A percentile compares a stretch with the other conserved stretches of the same genome.
These are phyloP conservation scores for Vaccinium vitisidaea DNA, from an alignment of 148 eudicot species.

Conservation along the genomic window DNA sequence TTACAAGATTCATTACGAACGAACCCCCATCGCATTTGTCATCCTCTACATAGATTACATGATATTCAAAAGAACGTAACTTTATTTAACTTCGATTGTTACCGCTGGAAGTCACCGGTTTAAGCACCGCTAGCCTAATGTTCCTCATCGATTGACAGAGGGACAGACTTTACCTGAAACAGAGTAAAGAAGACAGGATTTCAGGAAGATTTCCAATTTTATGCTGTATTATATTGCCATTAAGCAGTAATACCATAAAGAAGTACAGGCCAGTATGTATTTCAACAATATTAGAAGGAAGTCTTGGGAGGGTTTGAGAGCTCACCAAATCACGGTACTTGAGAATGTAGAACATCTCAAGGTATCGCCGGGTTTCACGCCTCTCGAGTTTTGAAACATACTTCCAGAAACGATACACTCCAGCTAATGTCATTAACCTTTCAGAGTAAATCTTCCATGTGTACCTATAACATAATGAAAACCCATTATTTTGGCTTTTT, in stretches of 20 bases:
- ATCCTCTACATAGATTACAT: neutral
- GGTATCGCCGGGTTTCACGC: constrained; percentile 86
- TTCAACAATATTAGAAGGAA: neutral
- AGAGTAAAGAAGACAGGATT: neutral
- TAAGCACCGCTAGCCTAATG: constrained; percentile 5
- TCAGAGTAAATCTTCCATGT: constrained; percentile 97
- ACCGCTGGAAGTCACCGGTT: neutral
- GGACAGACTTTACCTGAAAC: constrained; percentile 71
- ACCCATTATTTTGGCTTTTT: neutral
- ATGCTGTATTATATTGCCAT: neutral
- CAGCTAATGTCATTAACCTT: constrained; percentile 92
- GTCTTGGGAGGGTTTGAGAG: neutral
- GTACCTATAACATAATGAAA: constrained; percentile 45
- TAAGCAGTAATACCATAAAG: neutral
- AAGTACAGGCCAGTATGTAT: neutral
- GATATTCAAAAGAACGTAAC: neutral
- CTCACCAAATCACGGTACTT: constrained; percentile 88
- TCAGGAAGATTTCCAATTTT: neutral
- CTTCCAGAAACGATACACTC: constrained; percentile 99
- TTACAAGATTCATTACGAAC: neutral
- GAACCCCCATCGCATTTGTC: neutral
- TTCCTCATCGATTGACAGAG: constrained; percentile 55
- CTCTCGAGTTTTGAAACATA: constrained; percentile 91
- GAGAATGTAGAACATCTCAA: constrained; percentile 98
- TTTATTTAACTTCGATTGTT: neutral